Percentiles rank a stretch among this genome's conserved stretches.
These are phyloP conservation scores for Coccinonectria pachysandricola DNA, from an alignment of 2,329 filamentous ascomycete genomes.

Conservation along the genomic window DNA sequence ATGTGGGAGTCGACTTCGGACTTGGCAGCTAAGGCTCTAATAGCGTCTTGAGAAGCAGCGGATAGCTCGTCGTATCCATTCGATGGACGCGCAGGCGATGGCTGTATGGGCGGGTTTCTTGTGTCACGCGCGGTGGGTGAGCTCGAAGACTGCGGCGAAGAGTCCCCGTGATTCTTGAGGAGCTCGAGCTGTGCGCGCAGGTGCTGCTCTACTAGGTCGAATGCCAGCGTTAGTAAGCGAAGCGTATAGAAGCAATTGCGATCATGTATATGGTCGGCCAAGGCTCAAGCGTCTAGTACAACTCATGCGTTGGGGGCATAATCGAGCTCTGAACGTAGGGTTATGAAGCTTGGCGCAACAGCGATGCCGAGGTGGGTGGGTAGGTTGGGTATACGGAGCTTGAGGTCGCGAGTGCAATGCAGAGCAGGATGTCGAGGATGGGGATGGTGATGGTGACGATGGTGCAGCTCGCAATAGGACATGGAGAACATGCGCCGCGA, in stretches of 20 bases:
- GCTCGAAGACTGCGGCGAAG: conserved; percentile 21
- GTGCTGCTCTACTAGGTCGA: conserved; percentile 27
- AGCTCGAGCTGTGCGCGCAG: conserved; percentile 35
- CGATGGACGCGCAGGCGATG: conserved; percentile 22
- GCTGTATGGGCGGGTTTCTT: conserved; percentile 19
- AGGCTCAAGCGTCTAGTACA: no score
- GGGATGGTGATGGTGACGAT: no score
- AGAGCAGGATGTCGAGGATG: no score
- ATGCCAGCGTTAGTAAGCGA: conserved; percentile 15
- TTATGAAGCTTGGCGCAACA: no score
- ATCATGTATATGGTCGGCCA: no score
- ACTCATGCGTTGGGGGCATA: no score
- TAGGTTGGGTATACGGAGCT: no score
- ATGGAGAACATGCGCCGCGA: no score
- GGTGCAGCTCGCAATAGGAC: no score
- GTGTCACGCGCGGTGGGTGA: conserved; percentile 20
- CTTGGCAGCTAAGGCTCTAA: conserved; percentile 24
- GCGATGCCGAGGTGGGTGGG: no score
- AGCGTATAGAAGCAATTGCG: conserved; percentile 8
- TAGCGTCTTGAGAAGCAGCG: conserved; percentile 24
- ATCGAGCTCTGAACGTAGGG: no score
- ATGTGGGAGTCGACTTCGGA: conserved; percentile 35
- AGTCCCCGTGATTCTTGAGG: conserved; percentile 29
- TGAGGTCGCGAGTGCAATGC: no score
- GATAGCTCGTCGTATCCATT: conserved; percentile 37